Conservation (phyloP, 192 early-diverging fungal genomes). For the Mortierella antarctica region DNA sequence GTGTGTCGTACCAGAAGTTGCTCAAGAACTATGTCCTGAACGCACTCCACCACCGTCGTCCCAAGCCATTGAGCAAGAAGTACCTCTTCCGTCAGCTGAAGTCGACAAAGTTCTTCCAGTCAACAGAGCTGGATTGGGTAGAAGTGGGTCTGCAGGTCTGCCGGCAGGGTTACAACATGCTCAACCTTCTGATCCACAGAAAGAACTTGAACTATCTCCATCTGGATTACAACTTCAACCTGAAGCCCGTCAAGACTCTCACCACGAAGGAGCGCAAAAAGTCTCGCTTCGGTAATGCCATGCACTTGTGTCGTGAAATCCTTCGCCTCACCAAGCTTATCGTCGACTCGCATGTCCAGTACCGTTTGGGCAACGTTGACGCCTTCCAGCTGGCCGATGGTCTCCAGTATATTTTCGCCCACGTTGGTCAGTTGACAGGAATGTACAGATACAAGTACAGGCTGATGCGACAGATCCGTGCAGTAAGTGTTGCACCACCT, state of each 20-base stretch:
- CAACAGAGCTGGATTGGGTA: constrained; percentile 98
- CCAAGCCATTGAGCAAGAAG: constrained; percentile 92
- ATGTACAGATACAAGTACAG: constrained; percentile 99
- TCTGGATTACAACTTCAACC: constrained; percentile 99
- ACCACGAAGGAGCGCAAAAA: constrained; percentile 99
- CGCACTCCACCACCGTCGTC: constrained; percentile 85
- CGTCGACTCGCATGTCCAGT: constrained; percentile 98
- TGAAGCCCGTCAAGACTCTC: constrained; percentile 98
- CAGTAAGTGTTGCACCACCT: constrained; percentile 54
- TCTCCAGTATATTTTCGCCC: constrained; percentile 98
- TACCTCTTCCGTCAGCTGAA: constrained; percentile 95
- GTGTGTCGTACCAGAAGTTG: constrained; percentile 98
- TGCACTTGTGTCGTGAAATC: constrained; percentile 95
- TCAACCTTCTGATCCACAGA: constrained; percentile 97
- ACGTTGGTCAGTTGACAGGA: constrained; percentile 98
- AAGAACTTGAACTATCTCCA: constrained; percentile 99
- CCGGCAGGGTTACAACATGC: constrained; percentile 99
- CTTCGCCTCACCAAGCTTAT: constrained; percentile 95
- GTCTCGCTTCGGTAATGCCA: constrained; percentile 98
- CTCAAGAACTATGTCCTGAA: constrained; percentile 97
- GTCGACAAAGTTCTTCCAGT: constrained; percentile 99
- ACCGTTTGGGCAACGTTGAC: constrained; percentile 97
- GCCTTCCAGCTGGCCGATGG: constrained; percentile 99
- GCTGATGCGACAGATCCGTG: constrained; percentile 96
- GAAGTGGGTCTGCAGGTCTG: constrained; percentile 99